Evolutionary conservation across 1,284 basidiomycete species (phyloP).

Genomic region (Moesziomyces antarcticus): DNA sequence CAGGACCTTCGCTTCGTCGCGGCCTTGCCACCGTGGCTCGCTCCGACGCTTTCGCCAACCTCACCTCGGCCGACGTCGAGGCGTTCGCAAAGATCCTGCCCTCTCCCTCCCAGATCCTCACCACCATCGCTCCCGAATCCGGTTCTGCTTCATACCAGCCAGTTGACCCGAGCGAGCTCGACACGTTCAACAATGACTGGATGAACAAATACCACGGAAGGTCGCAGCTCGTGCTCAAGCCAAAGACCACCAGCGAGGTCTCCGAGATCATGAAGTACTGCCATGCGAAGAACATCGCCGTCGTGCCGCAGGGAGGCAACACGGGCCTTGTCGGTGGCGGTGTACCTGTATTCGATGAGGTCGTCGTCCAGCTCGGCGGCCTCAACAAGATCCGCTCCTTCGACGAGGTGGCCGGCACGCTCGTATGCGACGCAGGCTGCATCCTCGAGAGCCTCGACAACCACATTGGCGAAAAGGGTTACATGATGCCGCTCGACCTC

Average conservation of each 20-base stretch:
- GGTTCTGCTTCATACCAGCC: conserved; percentile 34
- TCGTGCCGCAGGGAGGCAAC: conserved; percentile 98
- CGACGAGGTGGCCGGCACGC: conserved; percentile 76
- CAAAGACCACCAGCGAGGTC: conserved; percentile 87
- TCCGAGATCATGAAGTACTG: conserved; percentile 74
- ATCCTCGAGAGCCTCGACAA: conserved; percentile 91
- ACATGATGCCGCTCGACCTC: conserved; percentile 97
- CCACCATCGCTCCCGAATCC: conserved; percentile 69
- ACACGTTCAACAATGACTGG: conserved; percentile 91
- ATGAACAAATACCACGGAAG: conserved; percentile 93
- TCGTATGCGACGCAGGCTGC: conserved; percentile 84
- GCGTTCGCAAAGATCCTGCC: conserved; percentile 70
- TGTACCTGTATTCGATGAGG: conserved; percentile 88
- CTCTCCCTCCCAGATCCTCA: conserved; percentile 70
- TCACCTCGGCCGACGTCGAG: conserved; percentile 70
- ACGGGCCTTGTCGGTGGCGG: conserved; percentile 97
- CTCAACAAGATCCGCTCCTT: conserved; percentile 89
- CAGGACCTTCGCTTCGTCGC: conserved; percentile 8
- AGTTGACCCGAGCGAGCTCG: conserved; percentile 75
- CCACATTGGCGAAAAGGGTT: conserved; percentile 84
- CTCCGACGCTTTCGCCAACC: conserved; percentile 69
- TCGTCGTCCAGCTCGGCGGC: conserved; percentile 84
- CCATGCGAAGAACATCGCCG: conserved; percentile 68
- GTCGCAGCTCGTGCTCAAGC: conserved; percentile 86
- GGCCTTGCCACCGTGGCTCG: conserved; percentile 72